phyloP scores from a whole-genome alignment of 2,329 filamentous ascomycete genomes.

The Alternaria atra region DNA sequence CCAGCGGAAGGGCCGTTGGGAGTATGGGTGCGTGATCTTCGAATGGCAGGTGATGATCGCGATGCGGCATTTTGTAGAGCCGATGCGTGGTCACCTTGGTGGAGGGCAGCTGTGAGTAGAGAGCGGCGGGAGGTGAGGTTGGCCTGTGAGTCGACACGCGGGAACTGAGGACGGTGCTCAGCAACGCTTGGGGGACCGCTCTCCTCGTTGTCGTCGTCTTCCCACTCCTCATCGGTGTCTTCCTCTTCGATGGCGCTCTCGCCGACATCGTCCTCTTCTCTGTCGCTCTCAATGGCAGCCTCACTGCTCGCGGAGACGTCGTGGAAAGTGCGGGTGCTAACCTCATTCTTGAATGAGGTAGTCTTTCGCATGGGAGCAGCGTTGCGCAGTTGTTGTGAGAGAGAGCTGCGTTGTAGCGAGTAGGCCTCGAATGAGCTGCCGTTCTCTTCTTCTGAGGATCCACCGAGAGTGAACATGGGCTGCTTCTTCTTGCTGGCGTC shows the following conservation, averaged over 20 bases:
- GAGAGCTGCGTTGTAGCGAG: slow-evolving; percentile 62
- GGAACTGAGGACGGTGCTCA: slow-evolving; percentile 77
- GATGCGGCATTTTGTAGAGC: slow-evolving; percentile 74
- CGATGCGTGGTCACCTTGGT: slow-evolving; percentile 76
- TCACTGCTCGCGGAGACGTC: slow-evolving; percentile 66
- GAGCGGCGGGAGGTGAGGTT: slow-evolving; percentile 88
- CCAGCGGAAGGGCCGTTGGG: slow-evolving; percentile 74
- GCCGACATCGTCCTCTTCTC: slow-evolving; percentile 67
- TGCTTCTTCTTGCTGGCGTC: slow-evolving; percentile 69
- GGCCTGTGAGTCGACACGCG: slow-evolving; percentile 86
- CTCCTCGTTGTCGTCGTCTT: slow-evolving; percentile 75
- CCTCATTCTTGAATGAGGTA: slow-evolving; percentile 81
- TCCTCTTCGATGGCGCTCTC: slow-evolving; percentile 72
- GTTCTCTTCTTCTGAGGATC: slow-evolving; percentile 85
- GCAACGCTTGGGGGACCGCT: slow-evolving; percentile 85
- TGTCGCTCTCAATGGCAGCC: slow-evolving; percentile 67
- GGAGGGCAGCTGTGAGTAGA: slow-evolving; percentile 87
- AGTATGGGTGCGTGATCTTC: slow-evolving; percentile 70
- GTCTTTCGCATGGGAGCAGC: slow-evolving; percentile 71
- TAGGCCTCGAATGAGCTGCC: slow-evolving; percentile 75
- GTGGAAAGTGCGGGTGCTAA: slow-evolving; percentile 72
- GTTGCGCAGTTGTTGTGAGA: slow-evolving; percentile 63
- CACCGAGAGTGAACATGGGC: slow-evolving; percentile 77
- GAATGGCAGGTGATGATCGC: slow-evolving; percentile 62
- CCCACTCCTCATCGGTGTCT: slow-evolving; percentile 60